Evolutionary conservation across 352 stramenopile genomes (phyloP), one percentile per base, ranked within the genome.

Genomic region (Phytophthora pistaciae): DNA sequence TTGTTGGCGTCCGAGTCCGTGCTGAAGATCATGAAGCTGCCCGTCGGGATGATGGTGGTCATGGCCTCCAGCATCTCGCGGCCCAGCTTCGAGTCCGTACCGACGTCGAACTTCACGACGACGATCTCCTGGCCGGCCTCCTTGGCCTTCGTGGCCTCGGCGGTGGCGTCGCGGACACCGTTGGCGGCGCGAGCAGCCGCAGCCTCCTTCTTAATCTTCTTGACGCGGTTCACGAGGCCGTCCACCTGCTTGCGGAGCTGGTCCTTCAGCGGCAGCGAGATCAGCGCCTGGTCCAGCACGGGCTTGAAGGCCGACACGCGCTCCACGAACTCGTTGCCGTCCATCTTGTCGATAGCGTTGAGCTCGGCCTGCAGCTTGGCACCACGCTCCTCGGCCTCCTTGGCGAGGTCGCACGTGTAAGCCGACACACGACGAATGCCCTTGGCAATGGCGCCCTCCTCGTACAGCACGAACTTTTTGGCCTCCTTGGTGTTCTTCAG

Each of bases 391-490:
- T 98, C 92, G 1, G 96, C 96, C 62, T 98, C 83, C 42, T 79
- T 78, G 13, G 98, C 97, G 3, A 88, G 70, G 42, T 91, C 88
- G 64, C 91, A 88, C 7, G 98, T 99, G 61, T 99, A 94, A 48
- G 92, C 97, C 53, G 95, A 97, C 40, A 99, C 94, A 75, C 98
- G 94, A 60, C 98, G 94, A 70, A 99, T 98, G 53, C 98, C 98
- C 91, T 99, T 99, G 56, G 97, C 94, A 36, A 99, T 96, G 7
- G 94, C 95, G 50, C 93, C 95, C 78, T 99, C 98, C 76, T 99
- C 96, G 33, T 98, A 96, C 63, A 99, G 79, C 40, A 98, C 96
- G 80, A 99, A 99, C 64, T 95, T 97, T 66, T 91, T 94, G 9
- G 98, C 98, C 69, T 99, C 96, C 20, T 83, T 84, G 18, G 97